These are phyloP conservation scores for Beauveria australis DNA, from an alignment of 2,329 filamentous ascomycete species.

Conservation along the genomic window DNA sequence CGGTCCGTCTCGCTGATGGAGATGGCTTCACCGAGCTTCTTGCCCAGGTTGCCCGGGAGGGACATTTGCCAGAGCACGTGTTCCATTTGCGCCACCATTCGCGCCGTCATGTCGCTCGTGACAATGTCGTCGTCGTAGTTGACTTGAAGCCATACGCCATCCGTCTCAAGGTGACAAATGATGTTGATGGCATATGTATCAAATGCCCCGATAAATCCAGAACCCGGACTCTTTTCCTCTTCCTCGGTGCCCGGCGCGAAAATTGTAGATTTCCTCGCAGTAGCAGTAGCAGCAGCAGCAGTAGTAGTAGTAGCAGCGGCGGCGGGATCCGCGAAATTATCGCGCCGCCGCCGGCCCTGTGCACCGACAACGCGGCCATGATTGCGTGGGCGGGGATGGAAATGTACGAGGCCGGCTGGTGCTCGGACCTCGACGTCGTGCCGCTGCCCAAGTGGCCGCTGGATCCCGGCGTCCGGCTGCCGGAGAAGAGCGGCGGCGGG, in stretches of 20 bases:
- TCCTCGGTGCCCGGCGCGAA: slow-evolving; percentile 1
- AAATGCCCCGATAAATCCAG: slow-evolving; percentile 11
- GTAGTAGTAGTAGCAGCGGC: background rate
- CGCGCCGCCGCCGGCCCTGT: slow-evolving; percentile 69
- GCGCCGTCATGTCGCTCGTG: background rate
- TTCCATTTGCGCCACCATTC: background rate
- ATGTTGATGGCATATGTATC: slow-evolving; percentile 13
- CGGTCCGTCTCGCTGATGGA: slow-evolving; percentile 13
- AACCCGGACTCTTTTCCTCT: background rate
- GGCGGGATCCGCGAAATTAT: slow-evolving; percentile 37
- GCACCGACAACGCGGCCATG: slow-evolving; percentile 97
- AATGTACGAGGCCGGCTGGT: slow-evolving; percentile 77
- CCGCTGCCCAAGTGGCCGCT: slow-evolving; percentile 66
- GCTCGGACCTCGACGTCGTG: slow-evolving; percentile 50
- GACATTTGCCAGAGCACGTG: slow-evolving; percentile 6
- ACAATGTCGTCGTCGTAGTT: background rate
- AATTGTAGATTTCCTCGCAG: background rate
- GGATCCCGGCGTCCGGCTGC: slow-evolving; percentile 37
- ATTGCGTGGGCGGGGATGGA: slow-evolving; percentile 90
- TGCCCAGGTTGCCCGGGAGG: background rate
- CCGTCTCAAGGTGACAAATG: slow-evolving; percentile 11
- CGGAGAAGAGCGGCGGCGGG: background rate
- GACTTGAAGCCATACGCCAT: slow-evolving; percentile 9
- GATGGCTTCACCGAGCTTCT: background rate
- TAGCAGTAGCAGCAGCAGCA: no score